Conservation (phyloP, 2,329 filamentous ascomycete genomes). For the Zasmidium angulare region DNA sequence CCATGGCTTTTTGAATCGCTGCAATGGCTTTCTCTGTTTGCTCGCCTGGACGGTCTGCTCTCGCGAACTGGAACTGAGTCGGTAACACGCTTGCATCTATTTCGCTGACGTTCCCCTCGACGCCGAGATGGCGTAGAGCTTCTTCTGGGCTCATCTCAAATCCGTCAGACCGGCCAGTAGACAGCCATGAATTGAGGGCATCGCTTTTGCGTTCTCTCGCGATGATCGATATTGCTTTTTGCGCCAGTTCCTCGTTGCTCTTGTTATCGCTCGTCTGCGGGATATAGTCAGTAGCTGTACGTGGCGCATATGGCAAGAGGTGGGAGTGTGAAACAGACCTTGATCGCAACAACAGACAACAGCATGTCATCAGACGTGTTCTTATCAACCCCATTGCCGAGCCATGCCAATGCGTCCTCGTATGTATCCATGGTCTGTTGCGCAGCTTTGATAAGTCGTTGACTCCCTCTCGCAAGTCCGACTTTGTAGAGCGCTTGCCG, state of each 20-base stretch:
- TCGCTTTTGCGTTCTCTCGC: conserved; percentile 59
- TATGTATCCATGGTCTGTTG: conserved; percentile 60
- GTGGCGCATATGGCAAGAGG: conserved; percentile 1
- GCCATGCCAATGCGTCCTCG: conserved; percentile 62
- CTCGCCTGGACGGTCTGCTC: conserved; percentile 29
- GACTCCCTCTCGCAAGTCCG: conserved; percentile 58
- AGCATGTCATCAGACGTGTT: conserved; percentile 58
- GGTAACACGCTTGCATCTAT: conserved; percentile 26
- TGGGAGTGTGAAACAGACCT: conserved; percentile 43
- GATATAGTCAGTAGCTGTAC: neutral
- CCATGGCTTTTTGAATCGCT: conserved; percentile 30
- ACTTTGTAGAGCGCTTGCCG: conserved; percentile 60
- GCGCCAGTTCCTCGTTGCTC: conserved; percentile 49
- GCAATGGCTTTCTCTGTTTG: conserved; percentile 36
- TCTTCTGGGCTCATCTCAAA: conserved; percentile 57
- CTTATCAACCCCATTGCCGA: conserved; percentile 50
- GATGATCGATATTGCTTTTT: conserved; percentile 59
- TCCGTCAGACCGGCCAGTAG: conserved; percentile 49
- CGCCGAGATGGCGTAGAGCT: conserved; percentile 49
- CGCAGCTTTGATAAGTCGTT: conserved; percentile 58
- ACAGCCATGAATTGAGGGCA: conserved; percentile 52
- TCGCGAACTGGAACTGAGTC: conserved; percentile 25
- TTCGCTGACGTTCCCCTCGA: conserved; percentile 23
- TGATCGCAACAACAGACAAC: conserved; percentile 56
- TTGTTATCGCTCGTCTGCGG: conserved; percentile 53